Evolutionary conservation across 257 asterid species (phyloP), one percentile per base, ranked within the genome.

Genomic region (Solanum bulbocastanum): DNA sequence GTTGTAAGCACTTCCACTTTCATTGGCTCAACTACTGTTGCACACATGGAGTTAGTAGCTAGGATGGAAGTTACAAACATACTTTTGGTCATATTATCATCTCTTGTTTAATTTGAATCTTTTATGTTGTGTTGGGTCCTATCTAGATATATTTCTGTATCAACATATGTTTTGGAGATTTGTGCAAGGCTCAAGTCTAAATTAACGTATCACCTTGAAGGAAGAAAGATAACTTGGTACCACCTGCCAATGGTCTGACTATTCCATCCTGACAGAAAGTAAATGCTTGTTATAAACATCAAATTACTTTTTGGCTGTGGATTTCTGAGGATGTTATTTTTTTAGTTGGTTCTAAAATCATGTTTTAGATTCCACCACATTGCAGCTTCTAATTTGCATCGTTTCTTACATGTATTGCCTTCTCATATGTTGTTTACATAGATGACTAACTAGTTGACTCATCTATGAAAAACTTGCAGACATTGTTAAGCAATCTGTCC

Each of bases 401-500:
- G 23, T 52, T 56, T 89, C 81, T 42, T 35, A 32, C 88, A 46
- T 85, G 68, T 40, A 42, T 10, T 84, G 85, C n/a, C 15, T 62
- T 74, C 32, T 52, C 56, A 81, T 33, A 60, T 27, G 33, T 10
- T 87, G 83, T 73, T 81, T 58, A 69, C 78, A 82, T 32, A 22
- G 44, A 82, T 81, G 20, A 49, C 20, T 32, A 32, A 46, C 83
- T 71, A 69, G 37, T 25, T 88, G 87, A 88, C 83, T 32, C 87
- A 83, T 82, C 62, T 86, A 69, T 87, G 71, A 23, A 37, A 85
- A 89, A 83, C 65, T 66, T 89, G 89, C 95, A 97, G 99, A 92
- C 96, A 1, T 79, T 97, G 87, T 88, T 95, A 90, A 90, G 90
- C 86, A 93, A 94, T 90, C 90, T 97, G 83, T 94, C 99, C 85